Evolutionary conservation across 140 eudicot species (phyloP).

Genomic region (Bidens hawaiensis): DNA sequence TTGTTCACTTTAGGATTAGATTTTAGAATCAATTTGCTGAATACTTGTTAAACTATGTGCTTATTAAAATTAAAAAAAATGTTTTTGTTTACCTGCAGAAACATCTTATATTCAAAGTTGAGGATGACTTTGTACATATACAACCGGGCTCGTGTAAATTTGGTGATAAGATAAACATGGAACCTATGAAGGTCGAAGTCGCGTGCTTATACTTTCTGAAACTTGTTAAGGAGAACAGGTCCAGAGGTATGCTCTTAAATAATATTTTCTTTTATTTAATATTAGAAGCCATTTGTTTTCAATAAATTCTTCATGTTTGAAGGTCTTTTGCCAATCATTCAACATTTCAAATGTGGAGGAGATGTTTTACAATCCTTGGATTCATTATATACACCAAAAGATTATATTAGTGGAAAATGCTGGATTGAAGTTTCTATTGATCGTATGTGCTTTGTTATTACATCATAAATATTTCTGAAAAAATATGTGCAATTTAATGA

Average conservation of each 20-base stretch:
- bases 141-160: slow-evolving; percentile 33
- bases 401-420: slow-evolving; percentile 36
- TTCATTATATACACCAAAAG: slow-evolving; percentile 37
- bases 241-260: slow-evolving; percentile 48
- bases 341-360: slow-evolving; percentile 49
- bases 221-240: slow-evolving; percentile 63
- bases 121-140: slow-evolving; percentile 54
- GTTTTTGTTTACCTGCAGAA: slow-evolving; percentile 50
- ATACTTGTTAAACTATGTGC: background rate
- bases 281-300: background rate
- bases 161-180: slow-evolving; percentile 48
- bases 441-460: slow-evolving; percentile 37
- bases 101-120: slow-evolving; percentile 59
- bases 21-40: slow-evolving; percentile 1
- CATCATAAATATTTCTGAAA: background rate
- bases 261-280: background rate
- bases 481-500: slow-evolving; percentile 2
- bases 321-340: slow-evolving; percentile 82
- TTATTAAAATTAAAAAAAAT: no score
- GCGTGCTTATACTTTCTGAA: slow-evolving; percentile 77
- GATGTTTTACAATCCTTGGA: slow-evolving; percentile 46
- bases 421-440: slow-evolving; percentile 65
- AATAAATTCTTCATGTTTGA: background rate
- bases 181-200: slow-evolving; percentile 55
- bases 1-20: slow-evolving; percentile 4